phyloP scores from a whole-genome alignment of 176 grass and related monocot genomes.

The Triticum monococcum region DNA sequence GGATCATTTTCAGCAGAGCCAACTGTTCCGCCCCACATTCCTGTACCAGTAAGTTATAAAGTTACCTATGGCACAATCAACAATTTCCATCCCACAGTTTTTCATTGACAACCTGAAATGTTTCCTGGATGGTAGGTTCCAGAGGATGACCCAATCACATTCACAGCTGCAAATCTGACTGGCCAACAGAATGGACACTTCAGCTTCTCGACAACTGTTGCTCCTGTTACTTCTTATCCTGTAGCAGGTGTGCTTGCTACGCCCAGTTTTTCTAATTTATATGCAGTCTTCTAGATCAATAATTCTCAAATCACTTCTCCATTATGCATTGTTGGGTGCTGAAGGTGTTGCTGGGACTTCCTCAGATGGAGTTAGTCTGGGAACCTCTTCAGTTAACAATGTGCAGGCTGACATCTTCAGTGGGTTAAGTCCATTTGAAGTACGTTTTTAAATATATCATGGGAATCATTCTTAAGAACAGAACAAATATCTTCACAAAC shows the following conservation, averaged over 20 bases:
- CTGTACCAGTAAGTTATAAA: not conserved
- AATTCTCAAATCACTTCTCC: not conserved
- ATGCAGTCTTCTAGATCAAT: not conserved
- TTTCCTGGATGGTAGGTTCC: not conserved
- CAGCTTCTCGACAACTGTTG: not conserved
- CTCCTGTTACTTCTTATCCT: conserved; percentile 3
- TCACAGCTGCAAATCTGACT: not conserved
- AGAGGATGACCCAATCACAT: not conserved
- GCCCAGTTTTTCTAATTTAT: not conserved
- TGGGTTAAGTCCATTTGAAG: not conserved
- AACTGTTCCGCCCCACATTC: not conserved
- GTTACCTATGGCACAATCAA: not conserved
- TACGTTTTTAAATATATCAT: not conserved
- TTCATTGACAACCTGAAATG: not conserved
- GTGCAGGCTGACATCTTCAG: not conserved
- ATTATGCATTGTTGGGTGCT: not conserved
- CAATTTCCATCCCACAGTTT: not conserved
- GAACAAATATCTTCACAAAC: not conserved
- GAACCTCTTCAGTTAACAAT: not conserved
- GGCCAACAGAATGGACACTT: not conserved
- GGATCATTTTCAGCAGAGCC: not conserved
- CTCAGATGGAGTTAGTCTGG: not conserved
- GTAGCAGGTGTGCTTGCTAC: not conserved
- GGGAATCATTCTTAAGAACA: not conserved
- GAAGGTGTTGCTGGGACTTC: not conserved